Evolutionary conservation across 2,329 filamentous ascomycete genomes (phyloP).

Genomic region (Verticillium nonalfalfae): DNA sequence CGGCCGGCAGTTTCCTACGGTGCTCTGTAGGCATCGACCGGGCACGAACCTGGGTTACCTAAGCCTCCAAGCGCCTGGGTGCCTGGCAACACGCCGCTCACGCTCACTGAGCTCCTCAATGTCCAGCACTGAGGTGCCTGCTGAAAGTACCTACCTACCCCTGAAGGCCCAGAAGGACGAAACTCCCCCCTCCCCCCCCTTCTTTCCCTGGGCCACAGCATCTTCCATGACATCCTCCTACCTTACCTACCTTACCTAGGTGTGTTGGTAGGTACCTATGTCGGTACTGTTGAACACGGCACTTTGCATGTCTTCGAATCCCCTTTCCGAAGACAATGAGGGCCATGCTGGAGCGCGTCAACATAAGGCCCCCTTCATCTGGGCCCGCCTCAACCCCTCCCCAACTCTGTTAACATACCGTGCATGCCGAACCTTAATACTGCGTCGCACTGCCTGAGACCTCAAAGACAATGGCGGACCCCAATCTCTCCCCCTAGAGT

Average conservation of each 20-base stretch:
- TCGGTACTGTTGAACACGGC: neutral
- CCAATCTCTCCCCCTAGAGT: neutral
- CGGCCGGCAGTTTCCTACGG: neutral
- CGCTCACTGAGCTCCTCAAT: neutral
- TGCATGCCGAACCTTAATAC: neutral
- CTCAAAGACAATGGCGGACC: neutral
- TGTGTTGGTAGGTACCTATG: no score
- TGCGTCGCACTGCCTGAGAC: neutral
- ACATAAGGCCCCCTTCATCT: neutral
- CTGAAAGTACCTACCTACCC: no score
- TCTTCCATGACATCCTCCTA: no score
- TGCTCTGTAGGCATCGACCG: neutral
- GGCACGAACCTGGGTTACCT: no score
- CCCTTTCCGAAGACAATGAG: neutral
- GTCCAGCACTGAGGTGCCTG: no score
- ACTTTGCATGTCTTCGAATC: neutral
- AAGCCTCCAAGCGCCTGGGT: no score
- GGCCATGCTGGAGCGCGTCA: neutral
- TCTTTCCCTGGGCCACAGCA: no score
- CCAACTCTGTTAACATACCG: neutral
- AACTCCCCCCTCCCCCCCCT: no score
- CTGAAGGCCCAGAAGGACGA: no score
- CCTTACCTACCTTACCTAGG: no score
- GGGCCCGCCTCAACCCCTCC: neutral
- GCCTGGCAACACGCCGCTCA: neutral